Evolutionary conservation across 2,329 filamentous ascomycete genomes (phyloP).

Genomic region (Sporothrix sp.): DNA sequence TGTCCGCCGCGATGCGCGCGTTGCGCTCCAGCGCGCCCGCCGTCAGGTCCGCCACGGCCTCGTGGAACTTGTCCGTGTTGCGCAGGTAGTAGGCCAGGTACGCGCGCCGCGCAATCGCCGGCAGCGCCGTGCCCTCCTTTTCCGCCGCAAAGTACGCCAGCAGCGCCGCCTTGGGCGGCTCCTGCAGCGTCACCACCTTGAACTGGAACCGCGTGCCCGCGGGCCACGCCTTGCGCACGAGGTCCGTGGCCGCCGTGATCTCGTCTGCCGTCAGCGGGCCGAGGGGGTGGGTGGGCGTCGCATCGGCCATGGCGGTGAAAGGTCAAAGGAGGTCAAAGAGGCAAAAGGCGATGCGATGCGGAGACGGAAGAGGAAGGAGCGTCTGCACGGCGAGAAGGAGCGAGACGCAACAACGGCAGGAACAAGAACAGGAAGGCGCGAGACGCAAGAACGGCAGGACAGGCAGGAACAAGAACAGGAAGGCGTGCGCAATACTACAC

Average conservation of each 20-base stretch:
- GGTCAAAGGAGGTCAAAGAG: background rate
- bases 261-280: constrained; percentile 49
- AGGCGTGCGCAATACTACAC: no score
- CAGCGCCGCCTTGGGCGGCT: constrained; percentile 45
- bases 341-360: background rate
- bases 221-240: constrained; percentile 47
- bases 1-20: constrained; percentile 46
- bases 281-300: constrained; percentile 39
- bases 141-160: constrained; percentile 37
- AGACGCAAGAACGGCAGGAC: background rate
- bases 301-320: constrained; percentile 4
- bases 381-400: background rate
- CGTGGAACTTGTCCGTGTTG: constrained; percentile 54
- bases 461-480: background rate
- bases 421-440: background rate
- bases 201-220: constrained; percentile 46
- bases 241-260: constrained; percentile 39
- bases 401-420: background rate
- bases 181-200: constrained; percentile 51
- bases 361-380: background rate
- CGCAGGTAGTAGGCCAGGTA: constrained; percentile 50
- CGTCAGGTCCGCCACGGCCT: constrained; percentile 45
- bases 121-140: constrained; percentile 30
- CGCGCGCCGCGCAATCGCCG: constrained; percentile 36
- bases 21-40: constrained; percentile 43